Evolutionary conservation across 345 rosid genomes (phyloP), one percentile per base, ranked within the genome.

Genomic region (Salix arbutifolia): DNA sequence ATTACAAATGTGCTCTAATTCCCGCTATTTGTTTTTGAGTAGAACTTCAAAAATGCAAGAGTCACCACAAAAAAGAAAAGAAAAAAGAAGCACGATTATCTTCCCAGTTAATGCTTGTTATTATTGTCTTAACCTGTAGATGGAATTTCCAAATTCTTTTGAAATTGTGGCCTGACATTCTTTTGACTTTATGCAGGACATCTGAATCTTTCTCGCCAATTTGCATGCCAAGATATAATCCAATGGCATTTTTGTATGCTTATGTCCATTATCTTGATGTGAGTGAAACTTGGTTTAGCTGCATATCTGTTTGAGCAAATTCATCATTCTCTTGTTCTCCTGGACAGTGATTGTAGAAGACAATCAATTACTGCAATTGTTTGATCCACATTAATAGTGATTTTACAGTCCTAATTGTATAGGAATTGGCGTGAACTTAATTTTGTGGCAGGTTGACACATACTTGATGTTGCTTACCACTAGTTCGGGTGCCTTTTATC

Each of bases 171-270:
- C 52, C 77, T 79, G 76, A 60, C 23, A 19, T 33, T 80, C 26
- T 67, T 74, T 56, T 71, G 69, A 60, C 73, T 62, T 79, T 70
- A 53, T 85, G 87, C 98, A 94, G 99, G 89, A 94, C 96, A 53
- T 94, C 99, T 68, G 99, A 96, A 80, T 92, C 94, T 68, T 96
- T 96, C 81, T 96, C 97, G 21, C 99, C 99, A 79, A 96, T 94
- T 83, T 96, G 99, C 88, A 85, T 96, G 65, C 99, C 98, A 61
- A 89, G 97, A 90, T 96, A 96, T 83, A 96, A 96, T 80, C 91
- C 99, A 66, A 86, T 86, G 89, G 95, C 98, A 30, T 96, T 96
- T 87, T 82, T 96, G 76, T 91, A 96, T 85, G 97, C 98, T 48
- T 94, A 96, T 84, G 97, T 96, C 78, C 91, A 91, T 81, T 96